Percentiles rank a stretch among this genome's conserved stretches.
Conservation (phyloP, 139 green algal species). For the Tetradesmus lagerheimii region DNA sequence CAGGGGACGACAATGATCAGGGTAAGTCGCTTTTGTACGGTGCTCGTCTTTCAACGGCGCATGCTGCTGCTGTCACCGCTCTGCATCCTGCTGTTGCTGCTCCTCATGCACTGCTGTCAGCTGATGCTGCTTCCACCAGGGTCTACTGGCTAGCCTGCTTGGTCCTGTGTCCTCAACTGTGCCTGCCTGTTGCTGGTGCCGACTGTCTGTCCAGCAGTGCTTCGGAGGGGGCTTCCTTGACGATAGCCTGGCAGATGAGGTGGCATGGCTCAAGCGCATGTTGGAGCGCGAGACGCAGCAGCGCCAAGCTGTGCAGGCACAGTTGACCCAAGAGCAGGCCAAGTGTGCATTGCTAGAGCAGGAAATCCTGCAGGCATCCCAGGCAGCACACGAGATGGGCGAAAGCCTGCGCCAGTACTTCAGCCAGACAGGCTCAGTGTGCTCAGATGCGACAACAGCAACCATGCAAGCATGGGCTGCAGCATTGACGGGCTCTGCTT, state of each 20-base stretch:
- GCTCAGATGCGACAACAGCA: not conserved
- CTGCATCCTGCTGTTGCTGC: no score
- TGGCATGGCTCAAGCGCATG: not conserved
- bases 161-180: no score
- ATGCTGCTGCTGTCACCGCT: no score
- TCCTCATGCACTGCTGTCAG: no score
- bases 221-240: not conserved
- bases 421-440: not conserved
- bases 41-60: no score
- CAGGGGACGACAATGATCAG: no score
- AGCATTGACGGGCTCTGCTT: not conserved
- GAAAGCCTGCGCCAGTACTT: constrained; percentile 41
- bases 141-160: no score
- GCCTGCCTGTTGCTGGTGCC: not conserved
- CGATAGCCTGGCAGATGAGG: not conserved
- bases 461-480: not conserved
- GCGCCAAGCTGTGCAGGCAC: not conserved
- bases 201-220: not conserved
- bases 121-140: no score
- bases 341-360: constrained; percentile 35
- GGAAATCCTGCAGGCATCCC: constrained; percentile 4
- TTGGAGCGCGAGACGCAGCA: not conserved
- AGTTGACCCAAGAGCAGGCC: not conserved
- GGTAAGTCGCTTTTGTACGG: no score
- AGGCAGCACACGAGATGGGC: constrained; percentile 43